Percentiles rank a stretch among this genome's conserved stretches.
These are phyloP conservation scores for Lactuca saligna DNA, from an alignment of 129 eudicot species.

Conservation along the genomic window DNA sequence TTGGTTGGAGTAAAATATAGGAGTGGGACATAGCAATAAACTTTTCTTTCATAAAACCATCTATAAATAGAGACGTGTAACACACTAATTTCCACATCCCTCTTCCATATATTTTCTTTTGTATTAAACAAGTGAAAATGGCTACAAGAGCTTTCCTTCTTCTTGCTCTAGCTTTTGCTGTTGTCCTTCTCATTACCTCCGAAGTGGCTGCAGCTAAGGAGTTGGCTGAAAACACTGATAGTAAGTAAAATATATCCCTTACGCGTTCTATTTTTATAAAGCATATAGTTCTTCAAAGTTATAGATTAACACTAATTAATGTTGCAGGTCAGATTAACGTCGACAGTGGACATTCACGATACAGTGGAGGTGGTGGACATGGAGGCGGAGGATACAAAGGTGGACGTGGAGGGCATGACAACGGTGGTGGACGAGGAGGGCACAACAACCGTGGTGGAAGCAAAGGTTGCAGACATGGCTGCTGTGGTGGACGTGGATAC, in stretches of 20 bases:
- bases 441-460: conserved; percentile 3
- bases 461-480: conserved; percentile 17
- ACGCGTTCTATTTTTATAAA: neutral
- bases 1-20: neutral
- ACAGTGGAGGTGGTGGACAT: neutral
- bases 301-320: neutral
- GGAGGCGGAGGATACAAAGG: conserved; percentile 9
- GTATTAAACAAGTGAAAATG: conserved; percentile 18
- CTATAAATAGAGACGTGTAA: conserved; percentile 12
- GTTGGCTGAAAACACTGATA: conserved; percentile 6
- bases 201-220: conserved; percentile 27
- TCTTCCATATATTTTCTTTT: neutral
- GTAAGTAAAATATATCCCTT: conserved; percentile 7
- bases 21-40: neutral
- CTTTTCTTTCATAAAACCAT: conserved; percentile 7
- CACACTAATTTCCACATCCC: conserved; percentile 13
- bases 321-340: conserved; percentile 27
- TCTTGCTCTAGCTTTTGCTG: conserved; percentile 30
- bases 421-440: conserved; percentile 3
- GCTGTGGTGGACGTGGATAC: conserved; percentile 19
- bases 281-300: neutral
- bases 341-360: conserved; percentile 20
- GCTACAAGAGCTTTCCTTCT: conserved; percentile 25
- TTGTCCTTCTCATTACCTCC: conserved; percentile 33
- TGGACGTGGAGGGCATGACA: neutral